Percentiles rank a stretch among this genome's conserved stretches.
Conservation (phyloP, 2,329 filamentous ascomycete species). For the Chaetomium sp. region DNA sequence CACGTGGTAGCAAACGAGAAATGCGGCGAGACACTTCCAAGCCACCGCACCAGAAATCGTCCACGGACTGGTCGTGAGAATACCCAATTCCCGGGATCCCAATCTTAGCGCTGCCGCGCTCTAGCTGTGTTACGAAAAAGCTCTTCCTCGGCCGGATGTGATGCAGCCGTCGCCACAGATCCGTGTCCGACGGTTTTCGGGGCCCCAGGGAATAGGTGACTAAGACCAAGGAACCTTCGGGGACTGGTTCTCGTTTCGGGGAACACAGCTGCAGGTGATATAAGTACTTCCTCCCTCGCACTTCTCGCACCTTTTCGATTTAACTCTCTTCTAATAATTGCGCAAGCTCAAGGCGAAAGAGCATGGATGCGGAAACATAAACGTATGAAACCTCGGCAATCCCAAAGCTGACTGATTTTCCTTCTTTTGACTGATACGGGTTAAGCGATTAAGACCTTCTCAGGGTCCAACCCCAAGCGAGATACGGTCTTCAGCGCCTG, state of each 20-base stretch:
- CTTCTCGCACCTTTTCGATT: not conserved
- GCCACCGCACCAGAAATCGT: not conserved
- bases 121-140: not conserved
- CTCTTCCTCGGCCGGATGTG: not conserved
- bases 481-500: not conserved
- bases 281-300: slow-evolving; percentile 6
- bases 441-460: not conserved
- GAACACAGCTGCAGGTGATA: slow-evolving; percentile 2
- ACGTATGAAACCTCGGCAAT: not conserved
- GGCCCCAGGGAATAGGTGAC: not conserved
- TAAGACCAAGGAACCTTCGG: not conserved
- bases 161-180: not conserved
- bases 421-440: not conserved
- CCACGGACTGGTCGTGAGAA: not conserved
- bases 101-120: not conserved
- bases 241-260: not conserved
- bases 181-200: slow-evolving; percentile 19
- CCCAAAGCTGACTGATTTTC: not conserved
- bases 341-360: not conserved
- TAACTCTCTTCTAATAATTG: not conserved
- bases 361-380: not conserved
- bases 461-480: not conserved
- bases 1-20: slow-evolving; percentile 11
- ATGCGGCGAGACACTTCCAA: slow-evolving; percentile 3
- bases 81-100: not conserved